Percentiles rank a stretch among this genome's conserved stretches.
These are phyloP conservation scores for Ceratobasidium sp. DNA, from an alignment of 1,284 basidiomycete species.

Conservation along the genomic window DNA sequence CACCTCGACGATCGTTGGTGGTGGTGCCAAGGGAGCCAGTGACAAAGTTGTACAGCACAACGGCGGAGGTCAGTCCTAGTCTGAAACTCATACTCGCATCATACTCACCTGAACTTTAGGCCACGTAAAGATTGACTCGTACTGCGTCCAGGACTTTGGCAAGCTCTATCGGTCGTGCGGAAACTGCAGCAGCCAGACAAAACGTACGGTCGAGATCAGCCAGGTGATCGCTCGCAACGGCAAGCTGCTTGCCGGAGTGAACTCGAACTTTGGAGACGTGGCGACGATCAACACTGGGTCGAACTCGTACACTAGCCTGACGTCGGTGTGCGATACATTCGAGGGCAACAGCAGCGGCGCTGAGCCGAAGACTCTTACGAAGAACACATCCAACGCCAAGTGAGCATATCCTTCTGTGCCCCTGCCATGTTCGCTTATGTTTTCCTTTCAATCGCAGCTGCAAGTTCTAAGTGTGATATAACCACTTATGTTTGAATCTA, in stretches of 20 bases:
- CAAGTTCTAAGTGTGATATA: slow-evolving; percentile 15
- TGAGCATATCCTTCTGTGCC: neutral
- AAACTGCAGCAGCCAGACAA: slow-evolving; percentile 42
- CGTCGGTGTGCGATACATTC: slow-evolving; percentile 34
- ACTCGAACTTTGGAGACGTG: slow-evolving; percentile 39
- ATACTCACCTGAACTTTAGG: slow-evolving; percentile 12
- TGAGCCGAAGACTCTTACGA: slow-evolving; percentile 33
- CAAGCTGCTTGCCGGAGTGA: slow-evolving; percentile 37
- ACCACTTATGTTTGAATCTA: too few relatives aligned
- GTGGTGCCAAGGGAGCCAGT: slow-evolving; percentile 9
- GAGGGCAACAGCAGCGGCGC: slow-evolving; percentile 35
- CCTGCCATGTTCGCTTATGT: too few relatives aligned
- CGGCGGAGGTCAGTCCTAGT: too few relatives aligned
- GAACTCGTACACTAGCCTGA: slow-evolving; percentile 31
- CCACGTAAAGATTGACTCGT: slow-evolving; percentile 20
- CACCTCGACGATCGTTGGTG: slow-evolving; percentile 18
- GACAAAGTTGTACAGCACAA: slow-evolving; percentile 36
- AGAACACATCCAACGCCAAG: slow-evolving; percentile 28
- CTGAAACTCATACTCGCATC: too few relatives aligned
- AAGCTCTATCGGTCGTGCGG: slow-evolving; percentile 41
- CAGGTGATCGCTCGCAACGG: slow-evolving; percentile 37
- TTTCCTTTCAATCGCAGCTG: neutral
- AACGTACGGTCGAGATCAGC: slow-evolving; percentile 46
- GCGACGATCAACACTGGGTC: slow-evolving; percentile 35
- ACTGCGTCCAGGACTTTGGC: too few relatives aligned